phyloP scores from a whole-genome alignment of 2,329 filamentous ascomycete genomes.

The Diatrype stigma region DNA sequence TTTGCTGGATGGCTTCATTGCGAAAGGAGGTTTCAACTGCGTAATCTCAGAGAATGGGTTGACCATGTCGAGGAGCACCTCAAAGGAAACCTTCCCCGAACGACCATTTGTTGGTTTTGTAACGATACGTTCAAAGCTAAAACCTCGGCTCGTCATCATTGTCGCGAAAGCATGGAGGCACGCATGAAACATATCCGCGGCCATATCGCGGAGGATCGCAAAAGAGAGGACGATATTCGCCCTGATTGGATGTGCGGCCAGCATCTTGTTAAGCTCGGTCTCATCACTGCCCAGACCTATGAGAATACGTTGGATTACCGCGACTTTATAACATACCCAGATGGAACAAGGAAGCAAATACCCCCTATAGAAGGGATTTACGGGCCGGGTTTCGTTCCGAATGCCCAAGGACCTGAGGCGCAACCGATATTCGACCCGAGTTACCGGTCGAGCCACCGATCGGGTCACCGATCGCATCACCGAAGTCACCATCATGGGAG shows the following conservation, averaged over 20 bases:
- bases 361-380: neutral
- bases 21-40: too few relatives aligned
- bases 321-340: slow-evolving; percentile 5
- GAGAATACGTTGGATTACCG: neutral
- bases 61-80: too few relatives aligned
- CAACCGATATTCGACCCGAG: too few relatives aligned
- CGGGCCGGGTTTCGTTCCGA: too few relatives aligned
- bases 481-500: too few relatives aligned
- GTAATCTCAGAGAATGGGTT: too few relatives aligned
- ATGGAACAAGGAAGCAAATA: neutral
- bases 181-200: slow-evolving; percentile 48
- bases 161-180: slow-evolving; percentile 25
- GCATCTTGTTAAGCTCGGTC: slow-evolving; percentile 39
- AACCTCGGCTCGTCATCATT: slow-evolving; percentile 6
- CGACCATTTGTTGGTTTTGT: slow-evolving; percentile 52
- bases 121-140: slow-evolving; percentile 27
- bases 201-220: slow-evolving; percentile 35
- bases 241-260: slow-evolving; percentile 87
- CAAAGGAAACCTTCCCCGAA: too few relatives aligned
- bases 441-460: too few relatives aligned
- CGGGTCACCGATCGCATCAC: too few relatives aligned
- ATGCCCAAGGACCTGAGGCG: too few relatives aligned
- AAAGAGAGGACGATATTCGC: slow-evolving; percentile 52
- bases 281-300: slow-evolving; percentile 11
- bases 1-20: too few relatives aligned